Conservation (phyloP, 768 basidiomycete genomes). For the Termitomyces sp. region DNA sequence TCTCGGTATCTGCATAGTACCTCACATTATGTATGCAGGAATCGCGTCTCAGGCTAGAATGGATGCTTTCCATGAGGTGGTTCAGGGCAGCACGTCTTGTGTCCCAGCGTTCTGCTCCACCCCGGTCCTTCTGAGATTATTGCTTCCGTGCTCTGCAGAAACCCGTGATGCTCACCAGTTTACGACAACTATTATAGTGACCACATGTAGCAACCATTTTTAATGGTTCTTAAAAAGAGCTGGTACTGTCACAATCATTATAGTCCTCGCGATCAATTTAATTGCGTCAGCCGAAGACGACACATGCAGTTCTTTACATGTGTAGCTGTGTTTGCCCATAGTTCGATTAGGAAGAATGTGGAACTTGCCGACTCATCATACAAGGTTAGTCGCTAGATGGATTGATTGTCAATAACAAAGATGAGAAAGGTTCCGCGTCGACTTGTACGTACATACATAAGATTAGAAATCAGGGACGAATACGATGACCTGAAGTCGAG, state of each 20-base stretch:
- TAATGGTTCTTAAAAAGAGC: neutral
- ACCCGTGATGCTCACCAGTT: slow-evolving; percentile 7
- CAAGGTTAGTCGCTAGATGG: neutral
- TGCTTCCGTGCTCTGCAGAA: slow-evolving; percentile 3
- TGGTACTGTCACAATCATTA: slow-evolving; percentile 3
- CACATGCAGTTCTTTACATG: slow-evolving; percentile 2
- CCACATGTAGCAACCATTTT: slow-evolving; percentile 4
- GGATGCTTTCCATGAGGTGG: neutral
- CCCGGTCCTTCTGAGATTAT: neutral
- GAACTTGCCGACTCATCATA: neutral
- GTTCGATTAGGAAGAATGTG: neutral
- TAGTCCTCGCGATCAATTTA: slow-evolving; percentile 1
- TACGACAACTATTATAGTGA: neutral
- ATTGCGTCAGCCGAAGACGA: slow-evolving; percentile 4
- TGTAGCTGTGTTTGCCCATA: slow-evolving; percentile 1
- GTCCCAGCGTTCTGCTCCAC: slow-evolving; percentile 3
- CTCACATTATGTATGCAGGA: neutral
- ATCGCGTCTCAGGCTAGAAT: neutral
- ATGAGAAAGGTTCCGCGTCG: neutral
- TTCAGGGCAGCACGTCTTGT: neutral
- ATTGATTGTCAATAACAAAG: neutral
- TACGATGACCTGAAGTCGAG: neutral
- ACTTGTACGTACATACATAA: neutral
- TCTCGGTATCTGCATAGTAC: neutral
- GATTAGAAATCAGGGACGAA: neutral